Percentiles rank a stretch among this genome's conserved stretches.
Evolutionary conservation across 805 yeast genomes (phyloP).

Genomic region (Zygosaccharomyces rouxii): DNA sequence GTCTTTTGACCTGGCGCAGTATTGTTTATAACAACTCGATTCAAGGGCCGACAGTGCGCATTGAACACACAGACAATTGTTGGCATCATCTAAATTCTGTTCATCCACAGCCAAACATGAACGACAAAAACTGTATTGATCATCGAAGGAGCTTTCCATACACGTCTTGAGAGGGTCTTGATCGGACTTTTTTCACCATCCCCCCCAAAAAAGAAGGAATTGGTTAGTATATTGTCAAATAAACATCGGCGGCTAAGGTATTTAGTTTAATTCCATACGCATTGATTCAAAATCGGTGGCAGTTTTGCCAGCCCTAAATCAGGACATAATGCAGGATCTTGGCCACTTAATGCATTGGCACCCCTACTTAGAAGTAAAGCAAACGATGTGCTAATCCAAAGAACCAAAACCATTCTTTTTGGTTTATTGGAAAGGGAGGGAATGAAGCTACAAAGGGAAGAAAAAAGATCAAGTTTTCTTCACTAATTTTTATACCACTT

Average conservation of each 20-base stretch:
- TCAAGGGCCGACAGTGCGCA: constrained; percentile 16
- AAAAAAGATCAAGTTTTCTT: not conserved
- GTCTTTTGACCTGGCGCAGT: constrained; percentile 9
- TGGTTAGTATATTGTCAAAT: too few relatives aligned
- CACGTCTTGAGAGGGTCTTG: constrained; percentile 10
- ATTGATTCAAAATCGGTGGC: constrained; percentile 4
- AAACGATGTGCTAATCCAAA: not conserved
- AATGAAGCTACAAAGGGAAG: not conserved
- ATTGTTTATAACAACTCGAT: constrained; percentile 13
- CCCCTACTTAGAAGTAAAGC: not conserved
- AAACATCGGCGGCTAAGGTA: not conserved
- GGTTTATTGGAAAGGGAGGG: not conserved
- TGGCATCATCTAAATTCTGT: constrained; percentile 10
- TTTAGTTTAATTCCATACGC: constrained; percentile 4
- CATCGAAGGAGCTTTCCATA: constrained; percentile 10
- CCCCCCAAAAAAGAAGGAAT: too few relatives aligned
- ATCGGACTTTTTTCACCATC: not conserved
- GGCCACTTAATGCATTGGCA: not conserved
- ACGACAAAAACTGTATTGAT: constrained; percentile 14
- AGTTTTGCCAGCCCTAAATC: not conserved
- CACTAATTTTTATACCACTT: not conserved
- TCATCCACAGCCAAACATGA: constrained; percentile 15
- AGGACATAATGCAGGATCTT: constrained; percentile 5
- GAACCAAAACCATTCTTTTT: constrained; percentile 1
- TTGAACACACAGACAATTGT: constrained; percentile 23